Evolutionary conservation across 768 basidiomycete genomes (phyloP).

Genomic region (Calvatia gigantea): DNA sequence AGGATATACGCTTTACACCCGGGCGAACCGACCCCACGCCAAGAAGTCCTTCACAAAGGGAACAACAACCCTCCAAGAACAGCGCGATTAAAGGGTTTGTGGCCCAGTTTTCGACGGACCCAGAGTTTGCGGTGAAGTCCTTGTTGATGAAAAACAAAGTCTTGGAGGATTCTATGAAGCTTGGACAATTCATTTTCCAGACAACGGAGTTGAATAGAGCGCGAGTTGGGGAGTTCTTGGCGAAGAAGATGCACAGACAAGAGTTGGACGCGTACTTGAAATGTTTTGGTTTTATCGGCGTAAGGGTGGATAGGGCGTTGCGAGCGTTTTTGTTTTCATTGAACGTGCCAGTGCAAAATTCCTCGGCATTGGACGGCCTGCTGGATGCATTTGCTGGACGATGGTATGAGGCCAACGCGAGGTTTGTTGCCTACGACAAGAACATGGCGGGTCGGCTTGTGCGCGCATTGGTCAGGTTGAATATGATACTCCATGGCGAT

Average conservation of each 20-base stretch:
- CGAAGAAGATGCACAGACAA: slow-evolving; percentile 65
- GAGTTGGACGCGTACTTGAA: slow-evolving; percentile 85
- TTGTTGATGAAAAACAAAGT: slow-evolving; percentile 61
- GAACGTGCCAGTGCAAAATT: slow-evolving; percentile 35
- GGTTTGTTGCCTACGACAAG: slow-evolving; percentile 75
- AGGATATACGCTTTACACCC: slow-evolving; percentile 61
- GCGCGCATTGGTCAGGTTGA: slow-evolving; percentile 81
- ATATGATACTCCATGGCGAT: slow-evolving; percentile 81
- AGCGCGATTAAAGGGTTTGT: slow-evolving; percentile 61
- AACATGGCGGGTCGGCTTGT: slow-evolving; percentile 77
- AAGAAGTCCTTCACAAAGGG: slow-evolving; percentile 36
- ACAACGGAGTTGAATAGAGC: slow-evolving; percentile 80
- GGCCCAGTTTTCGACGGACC: slow-evolving; percentile 73
- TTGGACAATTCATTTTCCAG: slow-evolving; percentile 79
- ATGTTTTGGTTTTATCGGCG: slow-evolving; percentile 78
- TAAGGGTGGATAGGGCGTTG: slow-evolving; percentile 86
- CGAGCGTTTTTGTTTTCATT: slow-evolving; percentile 86
- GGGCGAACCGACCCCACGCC: slow-evolving; percentile 62
- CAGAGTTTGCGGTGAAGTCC: slow-evolving; percentile 72
- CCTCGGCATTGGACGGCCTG: slow-evolving; percentile 59
- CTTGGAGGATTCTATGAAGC: slow-evolving; percentile 63
- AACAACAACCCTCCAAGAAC: slow-evolving; percentile 48
- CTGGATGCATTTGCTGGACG: slow-evolving; percentile 82
- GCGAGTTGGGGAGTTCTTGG: slow-evolving; percentile 81
- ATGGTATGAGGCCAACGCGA: slow-evolving; percentile 89